Base-by-base conservation (phyloP, 2,329 filamentous ascomycete species). In the Colletotrichum higginsianum region DNA sequence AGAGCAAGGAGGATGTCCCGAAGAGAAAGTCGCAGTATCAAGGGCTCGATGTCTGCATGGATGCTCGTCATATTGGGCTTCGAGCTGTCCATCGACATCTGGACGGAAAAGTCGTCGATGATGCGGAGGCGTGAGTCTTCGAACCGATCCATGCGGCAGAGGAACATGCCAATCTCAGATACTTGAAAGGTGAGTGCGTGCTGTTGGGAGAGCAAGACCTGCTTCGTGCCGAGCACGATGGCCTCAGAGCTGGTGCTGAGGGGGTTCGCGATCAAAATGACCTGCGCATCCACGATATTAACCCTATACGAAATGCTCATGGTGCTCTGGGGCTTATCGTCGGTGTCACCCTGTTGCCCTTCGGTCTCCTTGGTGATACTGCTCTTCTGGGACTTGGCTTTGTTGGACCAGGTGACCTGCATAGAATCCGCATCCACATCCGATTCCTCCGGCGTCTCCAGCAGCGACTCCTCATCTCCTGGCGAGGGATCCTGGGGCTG, bases 81-180 rank as follows among this genome's bases (percentile, higher is more conserved):
- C 0, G 89, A 91, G 73, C 82, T 89, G 77, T 99, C 96, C 85
- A 99, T 90, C 3, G 94, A 96, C 76, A 97, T 87, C 74, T 96
- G 93, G 12, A 98, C 86, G 3, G 95, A 98, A 80, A 99, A 99
- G 81, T 99, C 95, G 79, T 99, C 97, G 42, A 99, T 89, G 73
- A 99, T 98, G 21, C 96, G 91, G 57, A 99, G 87, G 47, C 94
- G 91, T 50, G 92, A 95, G 4, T 93, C 95, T 76, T 99, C 96
- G 76, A 98, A 98, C 74, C 92, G 94, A 81, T 99, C 97, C 96
- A 99, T 99, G 15, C 96, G 93, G 79, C 97, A 99, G 42, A 99
- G 83, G 80, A 98, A 99, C 96, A 99, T 99, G 76, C 96, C 96
- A 64, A 98, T 90, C 78, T 98, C 92, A 9, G 94, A 95, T 3